Base-by-base conservation (phyloP, 352 stramenopile species). In the Globisporangium megalacanthum region DNA sequence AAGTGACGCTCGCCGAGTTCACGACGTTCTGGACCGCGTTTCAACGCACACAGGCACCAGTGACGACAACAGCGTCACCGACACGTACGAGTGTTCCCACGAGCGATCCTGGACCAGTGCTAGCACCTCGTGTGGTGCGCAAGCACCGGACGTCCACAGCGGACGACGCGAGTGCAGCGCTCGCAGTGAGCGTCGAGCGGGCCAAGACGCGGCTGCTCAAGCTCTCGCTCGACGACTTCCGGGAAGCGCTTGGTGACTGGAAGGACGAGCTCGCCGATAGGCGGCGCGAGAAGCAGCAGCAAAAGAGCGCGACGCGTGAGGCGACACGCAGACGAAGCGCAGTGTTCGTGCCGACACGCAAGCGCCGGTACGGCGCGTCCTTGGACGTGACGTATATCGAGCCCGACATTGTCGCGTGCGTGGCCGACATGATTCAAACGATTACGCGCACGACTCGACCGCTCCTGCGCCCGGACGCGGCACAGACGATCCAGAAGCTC, bases 341-440 rank as follows among this genome's bases (percentile, higher is more conserved):
- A 6, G 46, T 46, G 11, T 84, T 86, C 41, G 52, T 83, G 5
- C 73, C 78, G 0, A 77, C 62, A 14, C 69, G 62, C 35, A 75
- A 61, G n/a, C 72, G 73, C 2, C 60, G 70, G 17, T 88, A 88
- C 39, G 47, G 47, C 47, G 77, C 73, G 33, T 54, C 73, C 1
- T 51, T 86, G 3, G 76, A 92, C 33, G 77, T 91, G 29, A 83
- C 78, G 7, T 76, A 66, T 67, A 85, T 88, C 49, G 77, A 88
- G 29, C 77, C 77, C 0, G 69, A 81, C 22, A 70, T 91, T 35
- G 75, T 91, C 19, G 65, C 71, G 17, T 84, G 72, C 41, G 56
- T 89, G 15, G 54, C 65, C 17, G 67, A 70, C 22, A 59, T 91
- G 22, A 84, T 89, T 52, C 35, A 49, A 4, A 45, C 62, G 14